phyloP scores from a whole-genome alignment of 129 eudicot genomes.

The Pulicaria dysenterica region DNA sequence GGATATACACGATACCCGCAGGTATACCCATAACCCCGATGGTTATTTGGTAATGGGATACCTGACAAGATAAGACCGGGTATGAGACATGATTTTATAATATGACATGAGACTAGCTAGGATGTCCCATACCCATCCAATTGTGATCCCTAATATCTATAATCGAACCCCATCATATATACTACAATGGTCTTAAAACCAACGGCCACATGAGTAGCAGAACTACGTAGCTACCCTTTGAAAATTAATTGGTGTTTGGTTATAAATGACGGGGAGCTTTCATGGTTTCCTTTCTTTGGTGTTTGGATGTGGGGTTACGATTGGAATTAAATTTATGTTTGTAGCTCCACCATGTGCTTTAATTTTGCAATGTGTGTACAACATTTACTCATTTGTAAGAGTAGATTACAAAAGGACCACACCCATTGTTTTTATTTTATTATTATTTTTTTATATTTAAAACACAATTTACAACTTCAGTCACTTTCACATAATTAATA shows the following conservation, averaged over 20 bases:
- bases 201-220: constrained; percentile 27
- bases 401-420: neutral
- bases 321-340: constrained; percentile 24
- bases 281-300: constrained; percentile 25
- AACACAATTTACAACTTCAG: neutral
- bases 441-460: neutral
- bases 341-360: constrained; percentile 34
- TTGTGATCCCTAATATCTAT: no score
- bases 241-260: constrained; percentile 16
- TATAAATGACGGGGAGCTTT: constrained; percentile 36
- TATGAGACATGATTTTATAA: no score
- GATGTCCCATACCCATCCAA: no score
- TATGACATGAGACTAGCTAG: no score
- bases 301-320: constrained; percentile 34
- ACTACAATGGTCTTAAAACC: no score
- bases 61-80: no score
- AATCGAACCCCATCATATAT: no score
- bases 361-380: constrained; percentile 12
- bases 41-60: no score
- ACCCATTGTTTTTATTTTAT: neutral
- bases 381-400: constrained; percentile 23
- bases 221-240: constrained; percentile 22
- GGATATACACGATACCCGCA: no score
- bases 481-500: no score
- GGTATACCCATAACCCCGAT: no score